Percentiles rank a stretch among this genome's conserved stretches.
Evolutionary conservation across 768 basidiomycete species (phyloP).

Genomic region (Mycena latifolia): DNA sequence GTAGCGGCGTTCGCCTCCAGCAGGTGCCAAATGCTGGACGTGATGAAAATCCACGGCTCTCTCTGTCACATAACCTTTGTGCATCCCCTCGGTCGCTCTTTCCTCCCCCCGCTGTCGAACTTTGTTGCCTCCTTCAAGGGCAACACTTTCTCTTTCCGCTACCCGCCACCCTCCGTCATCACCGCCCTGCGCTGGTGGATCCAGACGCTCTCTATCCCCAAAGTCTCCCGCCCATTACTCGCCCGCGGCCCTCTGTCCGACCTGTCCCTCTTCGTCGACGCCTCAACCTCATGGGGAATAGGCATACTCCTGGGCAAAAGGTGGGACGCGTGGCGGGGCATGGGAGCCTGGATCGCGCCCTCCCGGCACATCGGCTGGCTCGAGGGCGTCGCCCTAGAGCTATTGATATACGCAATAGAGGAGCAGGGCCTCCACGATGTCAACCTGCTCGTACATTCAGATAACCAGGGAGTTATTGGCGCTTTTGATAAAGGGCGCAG

Average conservation of each 20-base stretch:
- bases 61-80: slow-evolving; percentile 14
- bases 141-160: neutral
- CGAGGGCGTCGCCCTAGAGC: slow-evolving; percentile 30
- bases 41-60: slow-evolving; percentile 11
- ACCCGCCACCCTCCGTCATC: neutral
- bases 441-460: slow-evolving; percentile 17
- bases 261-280: slow-evolving; percentile 28
- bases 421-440: slow-evolving; percentile 29
- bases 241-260: neutral
- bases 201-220: neutral
- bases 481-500: slow-evolving; percentile 11
- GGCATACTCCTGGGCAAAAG: slow-evolving; percentile 34
- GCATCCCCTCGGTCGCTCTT: neutral
- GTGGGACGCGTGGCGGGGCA: slow-evolving; percentile 36
- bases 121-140: neutral
- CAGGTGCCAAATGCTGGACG: neutral
- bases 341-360: slow-evolving; percentile 23
- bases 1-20: neutral
- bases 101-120: slow-evolving; percentile 8
- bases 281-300: slow-evolving; percentile 43
- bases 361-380: slow-evolving; percentile 43
- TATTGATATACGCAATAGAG: slow-evolving; percentile 10
- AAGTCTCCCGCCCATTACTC: neutral
- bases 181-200: neutral
- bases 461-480: slow-evolving; percentile 21